Evolutionary conservation across 129 eudicot genomes (phyloP), one percentile per base, ranked within the genome.

Genomic region (Cynara cardunculus): DNA sequence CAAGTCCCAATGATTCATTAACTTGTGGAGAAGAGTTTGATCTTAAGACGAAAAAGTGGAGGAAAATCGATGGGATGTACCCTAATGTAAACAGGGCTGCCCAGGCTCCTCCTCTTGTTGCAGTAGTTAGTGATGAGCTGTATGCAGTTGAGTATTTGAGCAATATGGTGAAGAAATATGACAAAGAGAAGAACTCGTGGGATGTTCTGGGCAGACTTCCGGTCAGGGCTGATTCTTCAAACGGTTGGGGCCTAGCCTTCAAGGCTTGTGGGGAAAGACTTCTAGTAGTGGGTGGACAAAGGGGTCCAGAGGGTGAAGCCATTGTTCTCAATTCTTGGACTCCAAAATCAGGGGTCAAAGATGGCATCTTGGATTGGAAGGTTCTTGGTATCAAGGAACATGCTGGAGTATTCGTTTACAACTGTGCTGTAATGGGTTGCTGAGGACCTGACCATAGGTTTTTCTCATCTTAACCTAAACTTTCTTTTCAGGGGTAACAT

Each of bases 401-500:
- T 76, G 85, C 84, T 75, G 97, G 97, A 27, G 92, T 86, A 32
- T 91, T 91, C 73, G 97, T 91, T 68, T 91, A 87, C 87, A 91
- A 91, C 72, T 91, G 97, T 64, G 97, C 97, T 69, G 90, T 91
- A 21, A 86, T 91, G 97, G 94, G 94, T 67, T 91, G 90, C 72
- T 91, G 82, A 91, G 73, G 71, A 81, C 82, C 59, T 85, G 32
- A 77, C 85, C 73, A 62, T 74, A 74, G 78, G 74, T 56, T 73
- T 78, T 76, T 27, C 59, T 30, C 39, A 18, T 56, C 65, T 56
- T 56, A 49, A 49, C 7, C 22, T 49, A 18, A 53, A 41, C 5
- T 10, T 56, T 8, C 1, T 56, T 56, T 56, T 56, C 65, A 56
- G 65, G 65, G 65, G 65, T 56, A 56, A 56, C 65, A 3, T 56